A percentile compares a stretch with the other conserved stretches of the same genome.
phyloP scores from a whole-genome alignment of 2,329 filamentous ascomycete species.

The Plectosphaerella sp. region DNA sequence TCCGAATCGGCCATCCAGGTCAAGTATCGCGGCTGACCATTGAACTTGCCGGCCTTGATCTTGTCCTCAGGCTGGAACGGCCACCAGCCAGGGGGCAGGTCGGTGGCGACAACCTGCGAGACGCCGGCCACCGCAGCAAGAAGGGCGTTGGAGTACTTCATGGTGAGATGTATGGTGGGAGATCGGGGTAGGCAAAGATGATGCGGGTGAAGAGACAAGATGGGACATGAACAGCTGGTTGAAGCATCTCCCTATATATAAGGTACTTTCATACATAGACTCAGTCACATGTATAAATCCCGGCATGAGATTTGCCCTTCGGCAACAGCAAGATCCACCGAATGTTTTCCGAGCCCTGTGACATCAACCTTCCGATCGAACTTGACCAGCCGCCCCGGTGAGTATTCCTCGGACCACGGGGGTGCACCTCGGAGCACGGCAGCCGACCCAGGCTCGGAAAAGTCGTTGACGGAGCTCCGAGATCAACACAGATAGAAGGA shows the following conservation, averaged over 20 bases:
- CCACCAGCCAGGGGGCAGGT: constrained; percentile 10
- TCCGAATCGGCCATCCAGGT: constrained; percentile 22
- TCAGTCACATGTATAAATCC: no score
- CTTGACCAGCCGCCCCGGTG: no score
- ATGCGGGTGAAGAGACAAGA: background rate
- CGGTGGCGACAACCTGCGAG: constrained; percentile 3
- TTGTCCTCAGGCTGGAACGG: constrained; percentile 8
- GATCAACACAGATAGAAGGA: background rate
- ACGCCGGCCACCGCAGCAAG: constrained; percentile 3
- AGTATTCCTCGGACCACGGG: no score
- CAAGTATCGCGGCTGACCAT: constrained; percentile 12
- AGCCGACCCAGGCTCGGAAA: background rate
- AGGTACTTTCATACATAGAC: no score
- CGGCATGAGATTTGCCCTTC: no score
- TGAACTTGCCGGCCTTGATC: constrained; percentile 6
- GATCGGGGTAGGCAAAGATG: background rate
- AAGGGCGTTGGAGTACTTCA: background rate
- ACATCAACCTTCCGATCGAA: no score
- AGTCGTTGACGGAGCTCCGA: background rate
- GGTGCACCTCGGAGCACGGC: background rate
- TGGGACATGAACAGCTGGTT: no score
- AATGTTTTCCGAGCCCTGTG: no score
- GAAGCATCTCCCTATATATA: no score
- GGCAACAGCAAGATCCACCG: no score
- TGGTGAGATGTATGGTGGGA: background rate